phyloP scores from a whole-genome alignment of 257 asterid genomes.

The Euphrasia confusa region DNA sequence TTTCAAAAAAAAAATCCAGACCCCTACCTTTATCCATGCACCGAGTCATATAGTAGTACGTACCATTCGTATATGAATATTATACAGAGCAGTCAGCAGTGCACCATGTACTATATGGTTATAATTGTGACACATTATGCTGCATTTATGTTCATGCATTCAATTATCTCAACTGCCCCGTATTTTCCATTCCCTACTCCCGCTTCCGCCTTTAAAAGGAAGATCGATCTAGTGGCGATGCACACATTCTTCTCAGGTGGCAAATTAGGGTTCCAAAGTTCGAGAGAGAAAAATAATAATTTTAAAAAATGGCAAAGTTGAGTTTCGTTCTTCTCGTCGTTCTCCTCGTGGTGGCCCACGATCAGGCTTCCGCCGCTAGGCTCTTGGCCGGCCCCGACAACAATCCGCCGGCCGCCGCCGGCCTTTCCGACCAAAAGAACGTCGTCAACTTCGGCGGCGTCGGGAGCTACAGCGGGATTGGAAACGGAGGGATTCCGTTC shows the following conservation, averaged over 20 bases:
- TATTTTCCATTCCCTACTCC: neutral
- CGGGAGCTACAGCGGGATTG: conserved; percentile 41
- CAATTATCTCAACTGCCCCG: conserved; percentile 31
- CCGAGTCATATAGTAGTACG: too few relatives aligned
- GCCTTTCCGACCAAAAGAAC: conserved; percentile 40
- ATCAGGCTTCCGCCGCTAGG: conserved; percentile 31
- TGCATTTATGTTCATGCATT: conserved; percentile 25
- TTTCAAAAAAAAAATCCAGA: too few relatives aligned
- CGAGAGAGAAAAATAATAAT: neutral
- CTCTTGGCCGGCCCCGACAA: conserved; percentile 22
- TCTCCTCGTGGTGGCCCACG: conserved; percentile 23
- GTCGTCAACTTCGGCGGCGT: conserved; percentile 29
- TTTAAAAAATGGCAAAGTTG: conserved; percentile 26
- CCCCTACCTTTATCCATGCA: too few relatives aligned
- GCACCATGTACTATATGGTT: too few relatives aligned
- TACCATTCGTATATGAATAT: too few relatives aligned
- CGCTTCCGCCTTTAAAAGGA: conserved; percentile 23
- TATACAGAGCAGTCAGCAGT: too few relatives aligned
- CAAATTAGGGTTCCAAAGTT: conserved; percentile 9
- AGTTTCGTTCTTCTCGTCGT: conserved; percentile 21
- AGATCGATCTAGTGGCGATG: neutral
- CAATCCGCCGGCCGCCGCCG: neutral
- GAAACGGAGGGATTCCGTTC: conserved; percentile 37
- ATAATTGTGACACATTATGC: too few relatives aligned
- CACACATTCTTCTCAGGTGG: conserved; percentile 26